These are phyloP conservation scores for Saccharomycopsis guyanensis DNA, from an alignment of 805 yeast genomes.

Conservation along the genomic window DNA sequence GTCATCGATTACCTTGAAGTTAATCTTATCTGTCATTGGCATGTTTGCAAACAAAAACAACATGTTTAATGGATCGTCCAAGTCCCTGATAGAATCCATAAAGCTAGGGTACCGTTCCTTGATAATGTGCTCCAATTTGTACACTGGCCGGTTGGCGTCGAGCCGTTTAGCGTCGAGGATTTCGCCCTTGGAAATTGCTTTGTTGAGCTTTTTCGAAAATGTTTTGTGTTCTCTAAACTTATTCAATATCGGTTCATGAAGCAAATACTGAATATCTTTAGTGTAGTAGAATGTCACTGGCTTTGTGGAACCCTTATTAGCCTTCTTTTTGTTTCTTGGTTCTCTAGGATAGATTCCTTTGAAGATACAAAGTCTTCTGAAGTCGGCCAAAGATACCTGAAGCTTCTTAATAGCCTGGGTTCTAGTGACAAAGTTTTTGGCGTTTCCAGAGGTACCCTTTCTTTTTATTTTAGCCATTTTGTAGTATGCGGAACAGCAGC, in stretches of 20 bases:
- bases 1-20: constrained; percentile 74
- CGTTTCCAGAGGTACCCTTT: constrained; percentile 81
- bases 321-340: constrained; percentile 91
- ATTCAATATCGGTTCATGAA: constrained; percentile 89
- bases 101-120: constrained; percentile 95
- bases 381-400: constrained; percentile 92
- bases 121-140: constrained; percentile 81
- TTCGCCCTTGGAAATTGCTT: constrained; percentile 89
- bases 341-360: constrained; percentile 97
- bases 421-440: constrained; percentile 86
- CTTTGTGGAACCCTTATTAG: constrained; percentile 96
- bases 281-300: constrained; percentile 90
- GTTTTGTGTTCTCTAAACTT: constrained; percentile 95
- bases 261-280: constrained; percentile 88
- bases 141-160: constrained; percentile 73
- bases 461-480: constrained; percentile 63
- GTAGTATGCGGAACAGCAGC: background rate
- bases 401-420: constrained; percentile 89
- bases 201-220: constrained; percentile 83
- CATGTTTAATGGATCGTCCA: constrained; percentile 95
- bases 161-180: constrained; percentile 79
- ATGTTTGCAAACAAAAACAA: constrained; percentile 85
- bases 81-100: constrained; percentile 82
- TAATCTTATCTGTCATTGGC: constrained; percentile 74
- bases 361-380: constrained; percentile 93